Evolutionary conservation across 257 asterid species (phyloP), one percentile per base, ranked within the genome.

Genomic region (Penstemon eatonii): DNA sequence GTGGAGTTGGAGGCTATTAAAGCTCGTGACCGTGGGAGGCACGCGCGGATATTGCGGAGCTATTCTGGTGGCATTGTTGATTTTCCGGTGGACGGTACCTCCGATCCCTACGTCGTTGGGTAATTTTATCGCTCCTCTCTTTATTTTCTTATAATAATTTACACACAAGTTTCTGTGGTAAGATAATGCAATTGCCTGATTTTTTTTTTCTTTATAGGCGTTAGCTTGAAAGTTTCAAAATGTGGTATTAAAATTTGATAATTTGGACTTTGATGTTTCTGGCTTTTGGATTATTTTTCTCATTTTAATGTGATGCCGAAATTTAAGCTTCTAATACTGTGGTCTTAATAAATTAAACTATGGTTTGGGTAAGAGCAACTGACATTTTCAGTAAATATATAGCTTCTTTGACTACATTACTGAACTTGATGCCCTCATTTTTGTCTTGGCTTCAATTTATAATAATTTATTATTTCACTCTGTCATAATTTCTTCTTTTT

Each of bases 71-170:
- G 96, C 60, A 71, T 88, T 37, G 96, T 85, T 11, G 85, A 90
- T 85, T 86, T 90, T 63, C 73, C 89, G 67, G 94, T 90, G 37
- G 83, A 72, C 10, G 97, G 97, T 12, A 79, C 86, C 56, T 80
- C 97, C 72, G 97, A 90, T 80, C 96, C 97, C 61, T 86, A 79
- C 71, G 83, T 77, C 70, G 74, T 76, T 56, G 97, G 97, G 97
- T 90, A 90, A 75, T 38, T 71, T 60, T n/a, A 40, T 33, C 13
- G 56, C 49, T 19, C 41, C 49, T 41, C 51, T 62, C 36, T 11
- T 42, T 54, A 5, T 67, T 37, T 65, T 42, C 8, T 19, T 11
- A 42, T 15, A 62, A 10, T 37, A 52, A 54, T 11, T 52, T 51
- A 11, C 44, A 7, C 33, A 41, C 59, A 40, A 49, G n/a, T 12